phyloP scores from a whole-genome alignment of 108 stramenopile species.

The Aurantiochytrium sp. region DNA sequence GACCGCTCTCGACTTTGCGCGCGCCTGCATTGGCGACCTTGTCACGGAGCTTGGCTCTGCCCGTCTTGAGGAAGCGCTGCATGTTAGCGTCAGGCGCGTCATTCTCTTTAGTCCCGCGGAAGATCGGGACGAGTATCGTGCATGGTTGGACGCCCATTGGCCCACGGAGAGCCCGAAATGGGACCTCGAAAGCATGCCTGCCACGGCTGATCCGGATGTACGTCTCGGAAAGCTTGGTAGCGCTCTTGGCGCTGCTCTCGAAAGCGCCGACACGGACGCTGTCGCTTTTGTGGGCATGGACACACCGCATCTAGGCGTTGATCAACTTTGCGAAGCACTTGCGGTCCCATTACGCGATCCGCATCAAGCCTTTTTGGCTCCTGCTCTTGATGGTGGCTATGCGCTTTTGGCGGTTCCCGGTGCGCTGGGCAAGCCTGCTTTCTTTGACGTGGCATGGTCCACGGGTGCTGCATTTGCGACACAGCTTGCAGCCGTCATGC shows the following conservation, averaged over 20 bases:
- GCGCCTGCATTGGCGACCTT: not conserved
- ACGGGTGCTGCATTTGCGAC: not conserved
- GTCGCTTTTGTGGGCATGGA: slow-evolving; percentile 5
- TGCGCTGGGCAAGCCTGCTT: not conserved
- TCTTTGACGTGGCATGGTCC: not conserved
- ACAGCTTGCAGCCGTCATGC: not conserved
- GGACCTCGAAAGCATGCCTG: not conserved
- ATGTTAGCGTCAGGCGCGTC: not conserved
- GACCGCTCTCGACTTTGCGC: not conserved
- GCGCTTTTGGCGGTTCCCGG: not conserved
- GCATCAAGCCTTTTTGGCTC: not conserved
- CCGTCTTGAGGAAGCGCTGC: not conserved
- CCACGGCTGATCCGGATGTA: not conserved
- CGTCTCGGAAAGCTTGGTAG: not conserved
- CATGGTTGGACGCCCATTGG: not conserved
- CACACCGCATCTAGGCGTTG: not conserved
- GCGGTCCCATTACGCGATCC: not conserved
- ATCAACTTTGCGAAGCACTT: not conserved
- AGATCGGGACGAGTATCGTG: not conserved
- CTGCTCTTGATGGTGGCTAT: not conserved
- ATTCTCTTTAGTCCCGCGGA: not conserved
- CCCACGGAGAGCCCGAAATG: not conserved
- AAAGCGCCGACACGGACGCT: not conserved
- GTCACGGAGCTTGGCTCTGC: not conserved
- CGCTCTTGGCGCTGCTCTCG: not conserved